phyloP scores from a whole-genome alignment of 1,284 basidiomycete species.

The Trichosporon asahii region DNA sequence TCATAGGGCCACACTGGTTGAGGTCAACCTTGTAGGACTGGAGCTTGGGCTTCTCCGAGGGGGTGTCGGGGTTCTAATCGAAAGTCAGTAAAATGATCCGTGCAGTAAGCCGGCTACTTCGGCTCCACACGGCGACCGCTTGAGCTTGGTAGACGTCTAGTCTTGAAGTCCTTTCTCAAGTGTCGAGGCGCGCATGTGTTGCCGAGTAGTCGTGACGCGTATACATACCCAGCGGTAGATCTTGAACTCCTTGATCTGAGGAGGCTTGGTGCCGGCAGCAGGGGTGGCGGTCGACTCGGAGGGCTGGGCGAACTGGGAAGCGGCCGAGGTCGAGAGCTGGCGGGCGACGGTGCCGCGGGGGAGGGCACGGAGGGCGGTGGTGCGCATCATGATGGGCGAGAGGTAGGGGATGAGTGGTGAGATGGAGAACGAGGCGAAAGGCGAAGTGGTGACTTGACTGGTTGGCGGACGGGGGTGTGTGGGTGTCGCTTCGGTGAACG shows the following conservation, averaged over 20 bases:
- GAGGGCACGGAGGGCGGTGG: conserved; percentile 24
- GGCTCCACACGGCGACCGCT: neutral
- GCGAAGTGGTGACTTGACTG: conserved; percentile 7
- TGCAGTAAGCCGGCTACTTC: neutral
- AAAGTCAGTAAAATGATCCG: neutral
- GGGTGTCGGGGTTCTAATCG: conserved; percentile 88
- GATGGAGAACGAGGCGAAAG: conserved; percentile 9
- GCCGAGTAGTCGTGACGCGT: neutral
- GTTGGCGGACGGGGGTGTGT: neutral
- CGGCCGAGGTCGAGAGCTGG: conserved; percentile 37
- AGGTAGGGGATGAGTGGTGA: conserved; percentile 12
- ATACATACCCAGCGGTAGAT: conserved; percentile 87
- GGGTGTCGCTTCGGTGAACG: neutral
- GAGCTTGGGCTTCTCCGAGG: conserved; percentile 82
- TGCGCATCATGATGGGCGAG: conserved; percentile 23
- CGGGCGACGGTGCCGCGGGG: conserved; percentile 23
- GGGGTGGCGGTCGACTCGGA: conserved; percentile 32
- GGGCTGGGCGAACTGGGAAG: conserved; percentile 36
- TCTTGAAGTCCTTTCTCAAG: neutral
- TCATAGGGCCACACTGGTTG: conserved; percentile 95
- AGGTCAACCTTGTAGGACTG: conserved; percentile 92
- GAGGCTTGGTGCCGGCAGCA: conserved; percentile 40
- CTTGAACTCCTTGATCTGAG: conserved; percentile 78
- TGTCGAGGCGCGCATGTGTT: neutral
- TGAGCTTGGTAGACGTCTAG: neutral